Evolutionary conservation across 176 grass and related monocot species (phyloP).

Genomic region (Avena atlantica): DNA sequence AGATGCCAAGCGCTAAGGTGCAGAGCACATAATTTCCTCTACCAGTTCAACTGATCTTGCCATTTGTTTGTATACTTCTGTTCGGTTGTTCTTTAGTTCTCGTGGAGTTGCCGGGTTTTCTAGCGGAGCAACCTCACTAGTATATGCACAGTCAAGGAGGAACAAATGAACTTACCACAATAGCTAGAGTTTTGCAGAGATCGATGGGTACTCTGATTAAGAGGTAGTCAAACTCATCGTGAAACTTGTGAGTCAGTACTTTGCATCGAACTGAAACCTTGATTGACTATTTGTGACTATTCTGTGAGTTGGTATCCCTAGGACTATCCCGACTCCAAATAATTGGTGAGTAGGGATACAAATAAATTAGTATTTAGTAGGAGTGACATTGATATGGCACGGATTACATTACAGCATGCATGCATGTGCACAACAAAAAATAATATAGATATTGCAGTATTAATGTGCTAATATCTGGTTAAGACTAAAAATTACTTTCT

Average conservation of each 20-base stretch:
- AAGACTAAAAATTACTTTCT: not conserved
- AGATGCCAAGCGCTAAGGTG: slow-evolving; percentile 55
- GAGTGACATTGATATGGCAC: not conserved
- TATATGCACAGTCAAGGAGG: not conserved
- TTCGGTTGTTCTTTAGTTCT: slow-evolving; percentile 5
- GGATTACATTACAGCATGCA: not conserved
- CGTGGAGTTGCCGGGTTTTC: not conserved
- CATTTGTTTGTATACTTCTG: slow-evolving; percentile 18
- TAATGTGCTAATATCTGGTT: not conserved
- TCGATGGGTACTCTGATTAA: not conserved
- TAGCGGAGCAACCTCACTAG: not conserved
- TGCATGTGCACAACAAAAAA: not conserved
- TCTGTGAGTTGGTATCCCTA: not conserved
- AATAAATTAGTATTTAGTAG: slow-evolving; percentile 18
- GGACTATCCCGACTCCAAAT: not conserved
- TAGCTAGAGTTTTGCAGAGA: not conserved
- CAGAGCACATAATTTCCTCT: slow-evolving; percentile 16
- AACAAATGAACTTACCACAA: not conserved
- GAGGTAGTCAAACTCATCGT: not conserved
- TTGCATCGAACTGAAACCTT: not conserved
- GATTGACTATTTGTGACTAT: not conserved
- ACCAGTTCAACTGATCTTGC: not conserved
- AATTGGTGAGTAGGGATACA: slow-evolving; percentile 1
- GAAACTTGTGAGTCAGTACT: not conserved
- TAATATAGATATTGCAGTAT: not conserved